A percentile compares a stretch with the other conserved stretches of the same genome.
Evolutionary conservation across 2,329 filamentous ascomycete species (phyloP).

Genomic region (Teratosphaeria zuluensis): DNA sequence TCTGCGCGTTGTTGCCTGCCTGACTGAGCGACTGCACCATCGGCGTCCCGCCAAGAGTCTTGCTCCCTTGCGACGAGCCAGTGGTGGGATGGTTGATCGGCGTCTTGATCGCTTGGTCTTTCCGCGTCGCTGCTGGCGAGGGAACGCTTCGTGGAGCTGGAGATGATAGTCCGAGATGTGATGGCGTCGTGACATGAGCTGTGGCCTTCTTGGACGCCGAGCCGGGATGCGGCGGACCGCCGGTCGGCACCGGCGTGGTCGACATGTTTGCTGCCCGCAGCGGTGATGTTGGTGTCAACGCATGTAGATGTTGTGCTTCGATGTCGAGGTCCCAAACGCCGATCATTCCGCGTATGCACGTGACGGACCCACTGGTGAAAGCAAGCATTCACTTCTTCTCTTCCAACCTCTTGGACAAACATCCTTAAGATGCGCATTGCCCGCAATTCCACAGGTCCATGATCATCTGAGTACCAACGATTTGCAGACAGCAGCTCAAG

Average conservation of each 20-base stretch:
- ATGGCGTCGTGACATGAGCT: constrained; percentile 21
- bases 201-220: constrained; percentile 22
- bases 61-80: constrained; percentile 18
- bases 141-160: constrained; percentile 25
- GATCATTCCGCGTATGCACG: too few species aligned
- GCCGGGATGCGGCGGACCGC: not conserved
- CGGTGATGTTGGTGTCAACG: not conserved
- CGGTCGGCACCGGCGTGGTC: not conserved
- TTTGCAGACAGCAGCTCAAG: too few species aligned
- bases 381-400: too few species aligned
- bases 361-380: too few species aligned
- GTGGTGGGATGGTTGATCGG: constrained; percentile 26
- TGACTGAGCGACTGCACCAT: constrained; percentile 25
- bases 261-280: not conserved
- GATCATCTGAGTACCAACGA: too few species aligned
- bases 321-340: too few species aligned
- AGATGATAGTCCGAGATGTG: constrained; percentile 34
- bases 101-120: constrained; percentile 27
- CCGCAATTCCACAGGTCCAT: too few species aligned
- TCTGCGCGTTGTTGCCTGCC: constrained; percentile 12
- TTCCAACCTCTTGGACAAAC: too few species aligned
- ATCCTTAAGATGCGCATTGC: too few species aligned
- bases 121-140: constrained; percentile 19
- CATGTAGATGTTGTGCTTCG: not conserved
- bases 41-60: constrained; percentile 22